phyloP scores from a whole-genome alignment of 1,139 yeast species.

The Petasospora fabianii region DNA sequence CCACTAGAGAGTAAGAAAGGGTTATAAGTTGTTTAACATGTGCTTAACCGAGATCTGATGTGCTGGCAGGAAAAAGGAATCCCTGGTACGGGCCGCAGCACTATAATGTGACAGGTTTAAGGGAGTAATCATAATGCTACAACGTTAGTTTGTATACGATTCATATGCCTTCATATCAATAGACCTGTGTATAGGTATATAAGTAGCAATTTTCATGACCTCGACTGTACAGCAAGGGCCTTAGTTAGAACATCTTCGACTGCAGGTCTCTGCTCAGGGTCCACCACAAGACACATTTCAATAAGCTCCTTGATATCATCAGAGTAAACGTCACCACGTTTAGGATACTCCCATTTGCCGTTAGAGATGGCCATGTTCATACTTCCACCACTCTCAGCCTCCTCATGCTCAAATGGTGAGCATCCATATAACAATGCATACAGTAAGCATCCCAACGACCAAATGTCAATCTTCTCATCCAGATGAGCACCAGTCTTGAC shows the following conservation, averaged over 20 bases:
- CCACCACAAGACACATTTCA: constrained; percentile 53
- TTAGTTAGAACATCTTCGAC: constrained; percentile 53
- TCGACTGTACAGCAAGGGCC: constrained; percentile 37
- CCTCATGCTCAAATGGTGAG: constrained; percentile 86
- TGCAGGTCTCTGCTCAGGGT: constrained; percentile 58
- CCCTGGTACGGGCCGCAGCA: neutral
- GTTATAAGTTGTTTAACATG: neutral
- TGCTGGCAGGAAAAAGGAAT: neutral
- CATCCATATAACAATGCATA: constrained; percentile 74
- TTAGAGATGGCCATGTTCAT: constrained; percentile 70
- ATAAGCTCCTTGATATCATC: constrained; percentile 54
- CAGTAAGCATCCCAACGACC: constrained; percentile 86
- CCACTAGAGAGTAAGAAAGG: neutral
- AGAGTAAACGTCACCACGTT: constrained; percentile 46
- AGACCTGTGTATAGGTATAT: too few species aligned
- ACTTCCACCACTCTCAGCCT: constrained; percentile 78
- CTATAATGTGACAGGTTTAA: neutral
- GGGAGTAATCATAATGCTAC: too few species aligned
- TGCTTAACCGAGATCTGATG: neutral
- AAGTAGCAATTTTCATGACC: too few species aligned
- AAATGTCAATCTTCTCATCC: constrained; percentile 76
- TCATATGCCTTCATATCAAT: too few species aligned
- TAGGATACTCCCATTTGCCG: constrained; percentile 67
- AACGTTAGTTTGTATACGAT: too few species aligned
- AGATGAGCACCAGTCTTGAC: constrained; percentile 61